Conservation (phyloP, 2,329 filamentous ascomycete species). For the Verticillium klebahnii region DNA sequence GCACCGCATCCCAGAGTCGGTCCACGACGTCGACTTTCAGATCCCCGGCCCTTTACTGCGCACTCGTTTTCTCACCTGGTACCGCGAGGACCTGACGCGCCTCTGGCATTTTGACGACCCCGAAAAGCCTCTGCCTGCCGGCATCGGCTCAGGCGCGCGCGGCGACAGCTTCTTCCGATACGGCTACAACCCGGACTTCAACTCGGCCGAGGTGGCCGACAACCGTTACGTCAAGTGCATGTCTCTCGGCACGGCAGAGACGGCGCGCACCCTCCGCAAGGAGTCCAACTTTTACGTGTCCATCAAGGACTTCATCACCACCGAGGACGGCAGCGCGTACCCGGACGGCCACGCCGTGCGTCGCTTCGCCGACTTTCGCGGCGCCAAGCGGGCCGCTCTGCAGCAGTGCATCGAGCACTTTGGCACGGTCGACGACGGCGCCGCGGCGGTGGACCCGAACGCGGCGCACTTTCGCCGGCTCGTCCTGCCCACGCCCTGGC, state of each 20-base stretch:
- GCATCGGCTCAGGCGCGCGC: conserved; percentile 4
- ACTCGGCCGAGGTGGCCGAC: conserved; percentile 30
- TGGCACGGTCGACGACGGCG: conserved; percentile 29
- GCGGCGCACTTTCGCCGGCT: conserved; percentile 29
- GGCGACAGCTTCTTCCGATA: not conserved
- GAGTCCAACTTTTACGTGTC: conserved; percentile 12
- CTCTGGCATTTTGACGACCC: conserved; percentile 7
- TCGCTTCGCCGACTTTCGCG: conserved; percentile 31
- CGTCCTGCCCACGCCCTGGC: conserved; percentile 26
- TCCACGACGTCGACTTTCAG: conserved; percentile 20
- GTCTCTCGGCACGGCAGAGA: conserved; percentile 12
- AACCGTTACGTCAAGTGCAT: conserved; percentile 28
- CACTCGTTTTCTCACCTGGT: conserved; percentile 7
- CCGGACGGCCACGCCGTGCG: conserved; percentile 16
- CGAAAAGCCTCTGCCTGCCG: not conserved
- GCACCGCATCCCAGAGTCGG: conserved; percentile 11
- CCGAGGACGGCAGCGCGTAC: conserved; percentile 3
- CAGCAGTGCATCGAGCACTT: conserved; percentile 36
- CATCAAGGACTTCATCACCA: conserved; percentile 4
- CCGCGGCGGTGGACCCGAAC: conserved; percentile 17
- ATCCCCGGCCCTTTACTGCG: conserved; percentile 10
- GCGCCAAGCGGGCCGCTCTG: conserved; percentile 38
- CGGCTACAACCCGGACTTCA: conserved; percentile 14
- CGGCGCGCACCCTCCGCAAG: conserved; percentile 3
- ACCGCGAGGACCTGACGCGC: conserved; percentile 8